Evolutionary conservation across 441 rosid species (phyloP).

Genomic region (Mallotus repandus): DNA sequence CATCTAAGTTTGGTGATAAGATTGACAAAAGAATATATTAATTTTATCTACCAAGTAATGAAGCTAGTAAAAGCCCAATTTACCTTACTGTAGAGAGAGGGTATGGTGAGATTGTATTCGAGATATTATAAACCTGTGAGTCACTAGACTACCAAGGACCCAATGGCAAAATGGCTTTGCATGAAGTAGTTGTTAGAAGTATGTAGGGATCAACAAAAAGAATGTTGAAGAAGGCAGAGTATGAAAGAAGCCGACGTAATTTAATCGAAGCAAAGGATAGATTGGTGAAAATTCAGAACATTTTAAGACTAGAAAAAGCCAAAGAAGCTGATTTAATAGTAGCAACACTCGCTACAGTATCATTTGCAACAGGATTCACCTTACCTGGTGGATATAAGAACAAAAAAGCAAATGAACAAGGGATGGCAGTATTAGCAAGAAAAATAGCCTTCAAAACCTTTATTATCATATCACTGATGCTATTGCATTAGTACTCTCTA

Average conservation of each 20-base stretch:
- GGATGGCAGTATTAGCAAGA: constrained; percentile 16
- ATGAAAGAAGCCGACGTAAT: not conserved
- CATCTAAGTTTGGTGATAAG: not conserved
- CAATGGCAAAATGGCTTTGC: constrained; percentile 26
- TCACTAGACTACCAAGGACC: constrained; percentile 16
- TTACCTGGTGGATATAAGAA: constrained; percentile 21
- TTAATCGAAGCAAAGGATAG: not conserved
- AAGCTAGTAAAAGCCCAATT: constrained; percentile 1
- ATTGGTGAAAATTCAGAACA: not conserved
- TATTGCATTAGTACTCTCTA: constrained; percentile 14
- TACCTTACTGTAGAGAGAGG: constrained; percentile 1
- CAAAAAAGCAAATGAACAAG: not conserved
- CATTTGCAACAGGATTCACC: constrained; percentile 13
- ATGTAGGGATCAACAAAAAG: too few relatives aligned
- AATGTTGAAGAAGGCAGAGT: not conserved
- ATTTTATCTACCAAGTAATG: constrained; percentile 11
- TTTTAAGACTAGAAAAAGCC: not conserved
- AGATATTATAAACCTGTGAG: not conserved
- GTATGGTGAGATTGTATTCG: not conserved
- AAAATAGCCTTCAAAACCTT: constrained; percentile 18
- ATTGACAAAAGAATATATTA: constrained; percentile 14
- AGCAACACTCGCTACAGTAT: constrained; percentile 14
- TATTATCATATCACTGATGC: constrained; percentile 14
- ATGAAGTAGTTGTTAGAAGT: constrained; percentile 20
- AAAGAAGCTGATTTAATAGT: constrained; percentile 12